Evolutionary conservation across 495 filamentous ascomycete species (phyloP).

Genomic region (Hypoxylon trugodes): DNA sequence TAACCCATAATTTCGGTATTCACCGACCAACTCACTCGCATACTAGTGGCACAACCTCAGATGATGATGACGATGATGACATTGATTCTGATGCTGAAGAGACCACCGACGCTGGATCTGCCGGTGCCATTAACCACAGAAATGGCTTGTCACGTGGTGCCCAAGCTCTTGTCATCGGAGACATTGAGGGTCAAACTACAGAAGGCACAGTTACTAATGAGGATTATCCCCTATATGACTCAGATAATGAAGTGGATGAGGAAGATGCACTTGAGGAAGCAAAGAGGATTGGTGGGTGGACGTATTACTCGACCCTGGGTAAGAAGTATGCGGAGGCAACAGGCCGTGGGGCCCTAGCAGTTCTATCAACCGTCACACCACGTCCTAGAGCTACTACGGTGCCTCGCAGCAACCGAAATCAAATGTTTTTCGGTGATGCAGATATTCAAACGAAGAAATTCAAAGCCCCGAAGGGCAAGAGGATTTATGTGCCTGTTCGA

Average conservation of each 20-base stretch:
- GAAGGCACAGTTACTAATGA: conserved; percentile 61
- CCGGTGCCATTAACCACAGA: conserved; percentile 18
- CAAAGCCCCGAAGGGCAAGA: conserved; percentile 89
- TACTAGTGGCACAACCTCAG: conserved; percentile 79
- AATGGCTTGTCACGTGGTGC: conserved; percentile 47
- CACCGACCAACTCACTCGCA: conserved; percentile 76
- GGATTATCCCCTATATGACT: conserved; percentile 91
- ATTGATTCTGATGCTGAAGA: conserved; percentile 66
- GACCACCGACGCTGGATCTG: conserved; percentile 30
- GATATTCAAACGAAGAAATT: conserved; percentile 71
- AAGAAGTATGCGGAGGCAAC: conserved; percentile 43
- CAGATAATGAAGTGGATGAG: conserved; percentile 80
- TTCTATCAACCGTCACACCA: conserved; percentile 63
- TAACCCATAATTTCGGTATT: conserved; percentile 87
- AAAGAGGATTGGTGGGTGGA: conserved; percentile 72
- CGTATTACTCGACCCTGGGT: conserved; percentile 67
- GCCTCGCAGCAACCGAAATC: conserved; percentile 57
- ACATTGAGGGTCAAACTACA: conserved; percentile 58
- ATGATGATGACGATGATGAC: conserved; percentile 69
- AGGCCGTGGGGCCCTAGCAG: conserved; percentile 49
- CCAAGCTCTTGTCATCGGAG: conserved; percentile 46
- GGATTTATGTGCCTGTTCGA: conserved; percentile 91
- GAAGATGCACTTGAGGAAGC: conserved; percentile 75
- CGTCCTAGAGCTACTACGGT: conserved; percentile 68
- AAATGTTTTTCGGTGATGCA: conserved; percentile 56